phyloP scores from a whole-genome alignment of 257 asterid genomes.

The Marsdenia floribunda region DNA sequence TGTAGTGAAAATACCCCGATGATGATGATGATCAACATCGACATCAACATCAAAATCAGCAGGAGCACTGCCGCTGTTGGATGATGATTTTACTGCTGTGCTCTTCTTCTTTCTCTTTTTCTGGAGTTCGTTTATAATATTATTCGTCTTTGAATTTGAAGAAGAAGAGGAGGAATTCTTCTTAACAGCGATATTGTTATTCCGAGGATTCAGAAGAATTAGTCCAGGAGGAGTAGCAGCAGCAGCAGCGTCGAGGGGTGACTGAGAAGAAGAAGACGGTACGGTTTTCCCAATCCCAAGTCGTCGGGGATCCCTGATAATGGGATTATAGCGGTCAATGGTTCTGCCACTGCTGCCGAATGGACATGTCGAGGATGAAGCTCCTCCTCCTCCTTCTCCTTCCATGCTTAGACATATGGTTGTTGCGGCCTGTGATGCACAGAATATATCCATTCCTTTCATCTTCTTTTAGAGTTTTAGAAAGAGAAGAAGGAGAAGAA shows the following conservation, averaged over 20 bases:
- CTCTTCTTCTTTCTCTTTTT: constrained; percentile 20
- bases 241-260: no score
- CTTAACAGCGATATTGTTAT: no score
- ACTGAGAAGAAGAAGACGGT: constrained; percentile 30
- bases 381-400: constrained; percentile 20
- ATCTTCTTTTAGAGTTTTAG: constrained; percentile 17
- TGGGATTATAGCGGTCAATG: constrained; percentile 45
- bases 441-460: constrained; percentile 59
- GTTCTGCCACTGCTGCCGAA: constrained; percentile 46
- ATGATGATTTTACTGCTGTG: neutral
- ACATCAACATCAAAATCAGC: neutral
- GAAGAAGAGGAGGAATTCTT: constrained; percentile 41
- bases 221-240: no score
- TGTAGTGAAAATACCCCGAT: neutral
- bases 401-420: constrained; percentile 53
- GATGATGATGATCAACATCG: no score
- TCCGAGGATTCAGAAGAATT: no score
- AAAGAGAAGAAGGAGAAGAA: no score
- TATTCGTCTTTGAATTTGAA: constrained; percentile 8
- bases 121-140: constrained; percentile 1
- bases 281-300: constrained; percentile 19
- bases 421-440: constrained; percentile 63
- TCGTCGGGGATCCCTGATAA: constrained; percentile 41
- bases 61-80: neutral
- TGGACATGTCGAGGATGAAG: constrained; percentile 26